Percentiles rank a stretch among this genome's conserved stretches.
phyloP scores from a whole-genome alignment of 208 protist species.

The Novymonas esmeraldas region DNA sequence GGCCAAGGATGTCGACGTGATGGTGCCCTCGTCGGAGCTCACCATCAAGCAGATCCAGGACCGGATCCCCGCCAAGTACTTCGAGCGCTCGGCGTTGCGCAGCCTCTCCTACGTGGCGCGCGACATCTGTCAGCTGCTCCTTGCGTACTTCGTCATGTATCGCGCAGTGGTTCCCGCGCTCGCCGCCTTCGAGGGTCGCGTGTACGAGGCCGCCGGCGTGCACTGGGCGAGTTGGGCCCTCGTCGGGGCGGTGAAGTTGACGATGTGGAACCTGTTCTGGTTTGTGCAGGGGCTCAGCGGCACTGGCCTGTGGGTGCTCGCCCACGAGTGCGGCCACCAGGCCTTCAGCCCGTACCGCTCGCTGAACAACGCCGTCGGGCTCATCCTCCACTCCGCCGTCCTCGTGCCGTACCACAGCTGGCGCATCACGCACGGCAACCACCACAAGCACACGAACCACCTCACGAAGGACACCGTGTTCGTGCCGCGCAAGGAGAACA shows the following conservation, averaged over 20 bases:
- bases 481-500: conserved; percentile 64
- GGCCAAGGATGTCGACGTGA: conserved; percentile 67
- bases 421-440: conserved; percentile 91
- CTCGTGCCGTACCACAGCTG: conserved; percentile 95
- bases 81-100: conserved; percentile 48
- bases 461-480: conserved; percentile 92
- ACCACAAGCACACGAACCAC: conserved; percentile 96
- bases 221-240: conserved; percentile 17
- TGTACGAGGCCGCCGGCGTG: conserved; percentile 11
- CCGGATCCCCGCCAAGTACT: conserved; percentile 76
- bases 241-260: conserved; percentile 40
- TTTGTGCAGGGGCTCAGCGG: conserved; percentile 85
- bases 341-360: conserved; percentile 78
- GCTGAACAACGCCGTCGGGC: conserved; percentile 91
- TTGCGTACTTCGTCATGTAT: conserved; percentile 68
- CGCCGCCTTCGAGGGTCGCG: conserved; percentile 18
- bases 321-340: conserved; percentile 96
- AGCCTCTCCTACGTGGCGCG: conserved; percentile 63
- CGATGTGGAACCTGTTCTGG: conserved; percentile 74
- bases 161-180: conserved; percentile 42
- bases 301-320: conserved; percentile 94
- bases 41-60: conserved; percentile 80
- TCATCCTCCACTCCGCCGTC: conserved; percentile 86
- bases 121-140: conserved; percentile 60
- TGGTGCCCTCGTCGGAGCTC: conserved; percentile 61